Evolutionary conservation across 257 asterid genomes (phyloP).

Genomic region (Verbascum thapsus): DNA sequence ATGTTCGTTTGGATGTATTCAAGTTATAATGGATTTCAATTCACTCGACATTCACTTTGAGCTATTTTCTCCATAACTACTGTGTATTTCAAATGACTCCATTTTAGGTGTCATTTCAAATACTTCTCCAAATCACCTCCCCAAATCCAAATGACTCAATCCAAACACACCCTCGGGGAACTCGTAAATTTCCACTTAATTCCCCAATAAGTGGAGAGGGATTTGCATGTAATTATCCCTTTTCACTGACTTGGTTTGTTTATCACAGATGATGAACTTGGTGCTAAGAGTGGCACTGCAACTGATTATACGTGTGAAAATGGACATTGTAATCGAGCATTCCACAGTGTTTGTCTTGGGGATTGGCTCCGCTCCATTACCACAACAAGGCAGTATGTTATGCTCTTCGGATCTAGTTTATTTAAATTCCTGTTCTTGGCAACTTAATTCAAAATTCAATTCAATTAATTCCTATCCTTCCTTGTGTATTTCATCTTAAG

Average conservation of each 20-base stretch:
- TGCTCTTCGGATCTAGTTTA: constrained; percentile 13
- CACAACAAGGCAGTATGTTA: constrained; percentile 78
- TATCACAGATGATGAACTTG: constrained; percentile 75
- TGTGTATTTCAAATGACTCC: too few relatives aligned
- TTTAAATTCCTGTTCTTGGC: neutral
- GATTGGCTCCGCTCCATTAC: constrained; percentile 89
- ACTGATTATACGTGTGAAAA: constrained; percentile 78
- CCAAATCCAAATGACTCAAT: too few relatives aligned
- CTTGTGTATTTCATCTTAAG: neutral
- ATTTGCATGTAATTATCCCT: neutral
- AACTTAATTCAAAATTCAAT: neutral
- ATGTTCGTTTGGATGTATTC: too few relatives aligned
- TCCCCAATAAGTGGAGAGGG: too few relatives aligned
- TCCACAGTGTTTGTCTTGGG: constrained; percentile 74
- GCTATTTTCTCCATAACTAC: too few relatives aligned
- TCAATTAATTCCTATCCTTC: neutral
- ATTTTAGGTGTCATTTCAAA: too few relatives aligned
- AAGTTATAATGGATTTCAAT: too few relatives aligned
- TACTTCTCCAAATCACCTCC: too few relatives aligned
- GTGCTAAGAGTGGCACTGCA: constrained; percentile 68
- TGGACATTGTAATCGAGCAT: constrained; percentile 63
- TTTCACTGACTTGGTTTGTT: constrained; percentile 29
- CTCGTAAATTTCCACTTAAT: too few relatives aligned
- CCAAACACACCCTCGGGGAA: too few relatives aligned
- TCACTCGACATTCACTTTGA: too few relatives aligned